Base-by-base conservation (phyloP, 768 basidiomycete genomes). In the Agaricus bisporus region DNA sequence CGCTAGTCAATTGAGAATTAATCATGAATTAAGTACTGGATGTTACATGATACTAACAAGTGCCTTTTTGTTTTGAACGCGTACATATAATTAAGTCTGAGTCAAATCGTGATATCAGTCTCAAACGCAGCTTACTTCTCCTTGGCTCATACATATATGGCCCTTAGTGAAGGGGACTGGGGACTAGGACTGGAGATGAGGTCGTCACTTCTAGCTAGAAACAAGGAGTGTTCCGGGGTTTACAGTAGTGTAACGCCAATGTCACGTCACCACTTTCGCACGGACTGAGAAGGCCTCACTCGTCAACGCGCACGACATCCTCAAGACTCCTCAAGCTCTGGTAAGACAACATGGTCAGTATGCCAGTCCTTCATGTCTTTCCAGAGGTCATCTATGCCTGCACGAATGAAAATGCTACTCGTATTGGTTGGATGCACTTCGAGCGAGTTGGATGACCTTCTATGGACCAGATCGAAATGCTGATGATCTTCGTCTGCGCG, bases 301-400 rank as follows among this genome's bases (percentile, higher is more conserved):
- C 69, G 66, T 66, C 70, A 72, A 70, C 73, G 71, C 65, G 69
- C 67, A 66, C 70, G 70, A 73, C 71, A 72, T 67, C 66, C 69
- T 71, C 70, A 70, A 69, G 73, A 71, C 68, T 60, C 68, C 61
- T 71, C 71, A 71, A 71, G 70, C 64, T 70, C 64, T 60, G 61
- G 67, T 61, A 61, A 67, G 60, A 62, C 73, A 78, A 65, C 59
- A 79, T 79, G 77, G 77, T 77, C 56, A 61, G 77, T 77, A 68
- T 51, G 41, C 59, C 61, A 55, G 58, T 47, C 59, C 56, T 51
- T 56, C 50, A 55, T 53, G 54, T 51, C 45, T 56, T 53, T 54
- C 58, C 62, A 55, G 63, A 65, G 55, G 54, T 38, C 57, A 44
- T 51, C 48, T 43, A 48, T 48, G 51, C 54, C 60, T 58, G 49